phyloP scores from a whole-genome alignment of 1,284 basidiomycete species.

The Taiwanofungus camphoratus region DNA sequence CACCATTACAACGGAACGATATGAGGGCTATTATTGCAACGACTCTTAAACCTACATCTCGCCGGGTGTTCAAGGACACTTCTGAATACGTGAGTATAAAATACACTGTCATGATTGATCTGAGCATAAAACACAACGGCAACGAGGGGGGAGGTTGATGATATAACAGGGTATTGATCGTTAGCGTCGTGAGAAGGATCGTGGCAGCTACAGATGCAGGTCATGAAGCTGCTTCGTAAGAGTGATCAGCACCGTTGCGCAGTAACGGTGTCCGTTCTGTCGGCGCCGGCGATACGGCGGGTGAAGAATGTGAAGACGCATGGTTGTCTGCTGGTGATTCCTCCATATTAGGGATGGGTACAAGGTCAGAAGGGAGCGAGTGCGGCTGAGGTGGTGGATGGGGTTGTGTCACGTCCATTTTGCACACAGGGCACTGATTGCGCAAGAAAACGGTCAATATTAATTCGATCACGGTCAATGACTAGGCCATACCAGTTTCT shows the following conservation, averaged over 20 bases:
- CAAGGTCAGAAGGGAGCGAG: too few species aligned
- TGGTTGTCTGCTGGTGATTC: conserved; percentile 3
- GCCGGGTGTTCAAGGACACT: too few species aligned
- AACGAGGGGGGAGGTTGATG: too few species aligned
- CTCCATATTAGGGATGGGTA: conserved; percentile 2
- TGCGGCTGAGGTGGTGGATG: conserved; percentile 16
- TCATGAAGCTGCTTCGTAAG: conserved; percentile 5
- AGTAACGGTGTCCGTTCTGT: conserved; percentile 20
- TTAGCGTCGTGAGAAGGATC: conserved; percentile 13
- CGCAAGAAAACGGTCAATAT: conserved; percentile 7
- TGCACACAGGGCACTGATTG: conserved; percentile 86
- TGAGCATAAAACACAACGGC: too few species aligned
- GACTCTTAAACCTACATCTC: too few species aligned
- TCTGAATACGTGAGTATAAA: too few species aligned
- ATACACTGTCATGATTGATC: too few species aligned
- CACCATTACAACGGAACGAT: too few species aligned
- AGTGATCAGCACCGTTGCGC: conserved; percentile 7
- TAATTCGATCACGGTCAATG: conserved; percentile 1
- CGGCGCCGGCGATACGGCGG: conserved; percentile 1
- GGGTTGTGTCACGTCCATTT: conserved; percentile 80
- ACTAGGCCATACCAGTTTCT: conserved; percentile 67
- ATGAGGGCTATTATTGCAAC: too few species aligned
- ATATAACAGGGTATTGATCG: conserved; percentile 17
- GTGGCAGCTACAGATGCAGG: too few species aligned
- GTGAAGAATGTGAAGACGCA: conserved; percentile 3